A percentile compares a stretch with the other conserved stretches of the same genome.
Evolutionary conservation across 805 yeast genomes (phyloP).

Genomic region (Ogataea ganodermae): DNA sequence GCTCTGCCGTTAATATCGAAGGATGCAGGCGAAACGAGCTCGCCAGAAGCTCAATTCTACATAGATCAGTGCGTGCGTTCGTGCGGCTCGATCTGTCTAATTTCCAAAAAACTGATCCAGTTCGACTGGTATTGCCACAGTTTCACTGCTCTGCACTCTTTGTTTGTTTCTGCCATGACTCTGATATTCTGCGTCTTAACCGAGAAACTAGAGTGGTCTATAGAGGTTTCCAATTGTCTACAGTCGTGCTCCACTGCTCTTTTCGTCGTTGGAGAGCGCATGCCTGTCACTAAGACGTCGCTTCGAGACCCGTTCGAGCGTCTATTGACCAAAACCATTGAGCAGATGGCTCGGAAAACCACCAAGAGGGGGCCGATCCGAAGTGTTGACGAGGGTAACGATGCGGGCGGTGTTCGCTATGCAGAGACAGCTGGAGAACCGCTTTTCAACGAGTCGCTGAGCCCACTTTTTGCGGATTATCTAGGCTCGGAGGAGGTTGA

Average conservation of each 20-base stretch:
- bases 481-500: not conserved
- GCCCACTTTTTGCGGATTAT: not conserved
- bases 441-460: not conserved
- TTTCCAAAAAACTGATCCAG: conserved; percentile 25
- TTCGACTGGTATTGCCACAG: conserved; percentile 28
- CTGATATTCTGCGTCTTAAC: conserved; percentile 25
- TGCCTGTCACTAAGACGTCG: conserved; percentile 24
- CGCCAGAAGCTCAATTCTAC: conserved; percentile 16
- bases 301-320: conserved; percentile 27
- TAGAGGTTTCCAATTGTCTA: conserved; percentile 25
- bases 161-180: conserved; percentile 28
- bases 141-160: conserved; percentile 24
- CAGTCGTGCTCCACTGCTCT: conserved; percentile 29
- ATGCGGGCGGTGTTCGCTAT: conserved; percentile 8
- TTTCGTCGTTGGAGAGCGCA: conserved; percentile 27
- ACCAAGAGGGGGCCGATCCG: conserved; percentile 7
- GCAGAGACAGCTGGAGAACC: not conserved
- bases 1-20: conserved; percentile 22
- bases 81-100: conserved; percentile 25
- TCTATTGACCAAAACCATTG: conserved; percentile 21
- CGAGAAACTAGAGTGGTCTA: conserved; percentile 24
- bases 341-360: conserved; percentile 18
- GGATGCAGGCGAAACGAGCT: conserved; percentile 7
- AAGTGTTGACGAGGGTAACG: conserved; percentile 20
- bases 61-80: conserved; percentile 25